A percentile compares a stretch with the other conserved stretches of the same genome.
These are phyloP conservation scores for Lachnellula willkommii DNA, from an alignment of 2,329 filamentous ascomycete genomes.

Conservation along the genomic window DNA sequence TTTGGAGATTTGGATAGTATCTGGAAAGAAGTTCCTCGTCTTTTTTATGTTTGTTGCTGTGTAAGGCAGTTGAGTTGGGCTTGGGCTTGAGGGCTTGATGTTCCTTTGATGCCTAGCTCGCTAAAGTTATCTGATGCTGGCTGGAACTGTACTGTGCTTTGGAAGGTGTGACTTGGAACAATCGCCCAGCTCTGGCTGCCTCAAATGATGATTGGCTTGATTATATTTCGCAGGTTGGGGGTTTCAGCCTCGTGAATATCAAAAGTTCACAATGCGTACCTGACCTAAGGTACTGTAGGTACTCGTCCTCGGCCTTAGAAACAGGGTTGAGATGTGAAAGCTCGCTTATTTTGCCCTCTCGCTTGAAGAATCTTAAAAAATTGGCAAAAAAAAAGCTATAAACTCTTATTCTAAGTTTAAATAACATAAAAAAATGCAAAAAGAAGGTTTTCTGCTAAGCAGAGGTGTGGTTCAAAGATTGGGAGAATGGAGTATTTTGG, in stretches of 20 bases:
- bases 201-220: background rate
- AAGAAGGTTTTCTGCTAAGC: constrained; percentile 19
- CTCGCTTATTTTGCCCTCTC: background rate
- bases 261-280: background rate
- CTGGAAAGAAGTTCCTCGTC: no score
- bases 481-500: constrained; percentile 46
- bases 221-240: background rate
- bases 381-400: constrained; percentile 7
- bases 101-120: constrained; percentile 1
- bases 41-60: background rate
- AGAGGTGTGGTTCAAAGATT: constrained; percentile 45
- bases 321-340: background rate
- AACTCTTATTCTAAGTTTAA: background rate
- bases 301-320: background rate
- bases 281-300: background rate
- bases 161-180: background rate
- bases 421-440: background rate
- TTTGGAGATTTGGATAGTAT: no score
- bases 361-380: background rate
- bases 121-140: background rate
- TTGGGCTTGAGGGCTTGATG: background rate
- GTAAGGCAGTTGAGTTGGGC: background rate
- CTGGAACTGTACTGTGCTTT: background rate
- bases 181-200: background rate
- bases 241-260: background rate